phyloP scores from a whole-genome alignment of 192 early-diverging fungal species.

The Rhizophagus clarus region DNA sequence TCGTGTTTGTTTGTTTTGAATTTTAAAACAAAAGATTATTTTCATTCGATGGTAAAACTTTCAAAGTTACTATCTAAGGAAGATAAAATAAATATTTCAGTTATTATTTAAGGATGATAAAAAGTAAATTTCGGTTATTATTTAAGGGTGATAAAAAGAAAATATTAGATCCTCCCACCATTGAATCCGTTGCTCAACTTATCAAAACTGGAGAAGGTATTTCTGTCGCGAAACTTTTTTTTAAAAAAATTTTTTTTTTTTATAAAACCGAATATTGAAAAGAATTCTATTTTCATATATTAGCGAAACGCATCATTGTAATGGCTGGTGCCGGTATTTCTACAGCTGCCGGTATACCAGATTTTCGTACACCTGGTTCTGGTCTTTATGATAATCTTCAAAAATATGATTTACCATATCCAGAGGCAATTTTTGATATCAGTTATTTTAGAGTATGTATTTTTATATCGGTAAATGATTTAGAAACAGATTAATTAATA shows the following conservation, averaged over 20 bases:
- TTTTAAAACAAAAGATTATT: too few relatives aligned
- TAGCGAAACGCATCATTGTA: slow-evolving; percentile 73
- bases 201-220: slow-evolving; percentile 48
- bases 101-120: too few relatives aligned
- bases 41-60: too few relatives aligned
- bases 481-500: background rate
- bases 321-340: slow-evolving; percentile 94
- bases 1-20: background rate
- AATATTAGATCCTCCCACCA: slow-evolving; percentile 24
- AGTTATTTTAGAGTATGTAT: slow-evolving; percentile 71
- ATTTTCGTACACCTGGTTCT: slow-evolving; percentile 90
- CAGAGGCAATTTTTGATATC: slow-evolving; percentile 95
- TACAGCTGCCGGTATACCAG: slow-evolving; percentile 85
- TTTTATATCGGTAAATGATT: slow-evolving; percentile 13
- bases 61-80: too few relatives aligned
- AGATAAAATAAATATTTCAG: background rate
- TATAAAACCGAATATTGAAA: background rate
- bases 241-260: background rate
- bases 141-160: background rate
- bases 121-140: background rate
- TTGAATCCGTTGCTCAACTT: slow-evolving; percentile 45
- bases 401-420: slow-evolving; percentile 87
- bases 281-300: background rate
- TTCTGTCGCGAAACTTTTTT: too few relatives aligned
- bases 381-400: slow-evolving; percentile 92